Evolutionary conservation across 257 asterid genomes (phyloP).

Genomic region (Primulina tabacum): DNA sequence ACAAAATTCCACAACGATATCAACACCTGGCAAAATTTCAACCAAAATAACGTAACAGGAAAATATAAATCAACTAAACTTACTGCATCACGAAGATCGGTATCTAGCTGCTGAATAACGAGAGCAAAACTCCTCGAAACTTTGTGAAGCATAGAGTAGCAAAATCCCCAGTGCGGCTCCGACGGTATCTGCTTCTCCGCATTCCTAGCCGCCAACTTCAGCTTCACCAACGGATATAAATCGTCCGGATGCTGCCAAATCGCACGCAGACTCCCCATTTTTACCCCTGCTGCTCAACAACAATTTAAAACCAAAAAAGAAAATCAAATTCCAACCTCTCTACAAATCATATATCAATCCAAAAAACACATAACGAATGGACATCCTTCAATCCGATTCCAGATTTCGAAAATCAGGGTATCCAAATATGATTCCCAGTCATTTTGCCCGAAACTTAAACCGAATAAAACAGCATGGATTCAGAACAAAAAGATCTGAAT

Average conservation of each 20-base stretch:
- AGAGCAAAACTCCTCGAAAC: constrained; percentile 88
- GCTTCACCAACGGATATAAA: constrained; percentile 74
- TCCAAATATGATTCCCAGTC: not conserved
- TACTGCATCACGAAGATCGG: constrained; percentile 95
- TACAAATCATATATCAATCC: not conserved
- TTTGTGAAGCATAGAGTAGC: constrained; percentile 82
- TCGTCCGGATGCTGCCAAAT: constrained; percentile 84
- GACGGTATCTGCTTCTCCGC: constrained; percentile 90
- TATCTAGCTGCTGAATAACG: constrained; percentile 89
- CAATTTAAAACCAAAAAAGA: constrained; percentile 8
- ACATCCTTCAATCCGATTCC: not conserved
- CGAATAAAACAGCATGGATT: not conserved
- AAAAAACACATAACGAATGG: not conserved
- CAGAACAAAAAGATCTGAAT: not conserved
- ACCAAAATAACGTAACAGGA: constrained; percentile 1
- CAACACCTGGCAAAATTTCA: not conserved
- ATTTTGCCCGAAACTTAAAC: too few species aligned
- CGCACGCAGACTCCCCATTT: constrained; percentile 72
- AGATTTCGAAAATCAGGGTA: not conserved
- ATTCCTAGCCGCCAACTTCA: constrained; percentile 60
- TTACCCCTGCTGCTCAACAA: constrained; percentile 23
- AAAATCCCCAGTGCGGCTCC: constrained; percentile 93
- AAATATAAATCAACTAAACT: constrained; percentile 17
- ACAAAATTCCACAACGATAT: constrained; percentile 16
- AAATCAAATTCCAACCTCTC: constrained; percentile 10